Conservation (phyloP, 2,329 filamentous ascomycete genomes). For the Nothomitra cinnamomea region DNA sequence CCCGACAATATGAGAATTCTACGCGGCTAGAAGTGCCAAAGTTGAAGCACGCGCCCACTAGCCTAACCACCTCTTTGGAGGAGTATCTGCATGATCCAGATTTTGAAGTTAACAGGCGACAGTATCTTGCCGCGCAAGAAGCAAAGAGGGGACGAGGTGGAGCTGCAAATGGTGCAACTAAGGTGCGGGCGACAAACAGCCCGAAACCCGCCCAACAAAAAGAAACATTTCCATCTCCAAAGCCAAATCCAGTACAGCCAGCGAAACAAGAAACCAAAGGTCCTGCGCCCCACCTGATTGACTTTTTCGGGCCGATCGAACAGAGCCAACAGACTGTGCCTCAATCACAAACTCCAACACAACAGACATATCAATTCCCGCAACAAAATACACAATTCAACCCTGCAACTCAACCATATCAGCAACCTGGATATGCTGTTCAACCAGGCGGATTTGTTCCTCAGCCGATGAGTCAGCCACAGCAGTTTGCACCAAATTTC, state of each 20-base stretch:
- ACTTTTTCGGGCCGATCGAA: constrained; percentile 90
- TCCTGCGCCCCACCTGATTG: constrained; percentile 65
- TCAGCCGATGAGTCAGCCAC: neutral
- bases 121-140: constrained; percentile 79
- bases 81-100: constrained; percentile 91
- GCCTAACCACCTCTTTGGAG: constrained; percentile 73
- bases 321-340: constrained; percentile 62
- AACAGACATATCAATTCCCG: constrained; percentile 20
- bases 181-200: constrained; percentile 23
- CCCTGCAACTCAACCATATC: constrained; percentile 17
- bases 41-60: constrained; percentile 90
- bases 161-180: constrained; percentile 18
- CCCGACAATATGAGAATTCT: constrained; percentile 78
- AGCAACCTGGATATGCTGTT: constrained; percentile 4
- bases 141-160: constrained; percentile 38
- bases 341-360: constrained; percentile 21
- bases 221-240: constrained; percentile 17
- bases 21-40: constrained; percentile 91
- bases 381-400: constrained; percentile 14
- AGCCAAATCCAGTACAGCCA: constrained; percentile 18
- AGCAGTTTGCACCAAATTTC: neutral
- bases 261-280: constrained; percentile 38
- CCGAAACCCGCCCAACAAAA: constrained; percentile 10
- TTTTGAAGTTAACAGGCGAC: constrained; percentile 81
- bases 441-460: constrained; percentile 1